A percentile compares a stretch with the other conserved stretches of the same genome.
phyloP scores from a whole-genome alignment of 257 asterid genomes.

The Cinchona pubescens region DNA sequence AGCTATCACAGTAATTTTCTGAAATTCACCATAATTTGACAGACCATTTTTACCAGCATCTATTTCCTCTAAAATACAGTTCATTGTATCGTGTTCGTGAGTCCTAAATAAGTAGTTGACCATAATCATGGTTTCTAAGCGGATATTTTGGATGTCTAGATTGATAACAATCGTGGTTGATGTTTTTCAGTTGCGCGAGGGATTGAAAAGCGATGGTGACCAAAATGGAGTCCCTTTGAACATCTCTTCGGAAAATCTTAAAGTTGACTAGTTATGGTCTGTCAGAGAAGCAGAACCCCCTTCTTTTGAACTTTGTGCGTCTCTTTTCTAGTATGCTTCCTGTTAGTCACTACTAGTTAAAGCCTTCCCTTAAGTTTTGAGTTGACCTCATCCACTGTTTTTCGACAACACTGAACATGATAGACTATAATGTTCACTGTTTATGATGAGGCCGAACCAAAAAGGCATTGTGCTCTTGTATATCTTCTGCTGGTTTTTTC shows the following conservation, averaged over 20 bases:
- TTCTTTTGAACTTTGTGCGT: neutral
- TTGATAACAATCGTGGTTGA: conserved; percentile 3
- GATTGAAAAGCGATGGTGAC: conserved; percentile 35
- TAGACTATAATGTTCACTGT: conserved; percentile 22
- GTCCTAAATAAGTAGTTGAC: neutral
- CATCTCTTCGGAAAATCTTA: conserved; percentile 32
- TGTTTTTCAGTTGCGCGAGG: conserved; percentile 51
- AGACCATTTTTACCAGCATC: neutral
- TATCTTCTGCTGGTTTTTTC: neutral
- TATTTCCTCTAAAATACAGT: neutral
- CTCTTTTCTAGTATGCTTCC: conserved; percentile 7
- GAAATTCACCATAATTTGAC: neutral
- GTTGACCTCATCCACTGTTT: conserved; percentile 16
- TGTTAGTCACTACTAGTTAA: conserved; percentile 14
- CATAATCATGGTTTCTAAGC: too few relatives aligned
- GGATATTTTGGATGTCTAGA: neutral
- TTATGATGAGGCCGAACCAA: conserved; percentile 14
- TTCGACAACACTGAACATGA: conserved; percentile 9
- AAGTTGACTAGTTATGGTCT: conserved; percentile 39
- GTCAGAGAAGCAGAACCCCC: neutral
- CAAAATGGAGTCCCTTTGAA: conserved; percentile 29
- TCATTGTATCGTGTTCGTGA: neutral
- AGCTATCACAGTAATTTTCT: neutral
- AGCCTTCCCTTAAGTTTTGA: conserved; percentile 24
- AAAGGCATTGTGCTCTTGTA: conserved; percentile 21